Evolutionary conservation across 176 grass and related monocot genomes (phyloP).

Genomic region (Zizania latifolia): DNA sequence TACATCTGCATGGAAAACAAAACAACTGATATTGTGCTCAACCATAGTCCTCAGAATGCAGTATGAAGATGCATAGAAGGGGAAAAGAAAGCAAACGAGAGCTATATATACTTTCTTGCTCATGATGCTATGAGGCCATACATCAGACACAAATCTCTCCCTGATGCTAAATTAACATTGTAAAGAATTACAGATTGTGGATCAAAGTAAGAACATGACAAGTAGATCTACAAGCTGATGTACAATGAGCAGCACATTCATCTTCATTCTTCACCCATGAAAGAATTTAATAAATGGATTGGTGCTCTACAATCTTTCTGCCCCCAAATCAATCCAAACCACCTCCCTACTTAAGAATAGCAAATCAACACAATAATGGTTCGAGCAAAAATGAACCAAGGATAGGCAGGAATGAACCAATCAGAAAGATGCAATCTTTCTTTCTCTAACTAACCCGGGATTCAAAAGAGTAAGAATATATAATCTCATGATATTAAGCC

Average conservation of each 20-base stretch:
- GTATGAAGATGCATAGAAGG: neutral
- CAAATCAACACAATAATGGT: neutral
- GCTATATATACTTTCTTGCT: neutral
- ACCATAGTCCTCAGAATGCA: no score
- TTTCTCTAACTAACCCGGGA: neutral
- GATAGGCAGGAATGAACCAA: neutral
- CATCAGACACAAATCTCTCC: no score
- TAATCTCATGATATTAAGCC: conserved; percentile 26
- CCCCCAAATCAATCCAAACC: neutral
- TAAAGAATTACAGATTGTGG: no score
- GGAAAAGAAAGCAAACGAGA: neutral
- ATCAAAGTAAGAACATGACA: no score
- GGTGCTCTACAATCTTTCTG: neutral
- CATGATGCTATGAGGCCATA: neutral
- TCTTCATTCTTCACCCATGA: no score
- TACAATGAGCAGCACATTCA: no score
- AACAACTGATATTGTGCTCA: no score
- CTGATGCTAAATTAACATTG: no score
- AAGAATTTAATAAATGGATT: neutral
- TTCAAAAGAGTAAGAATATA: conserved; percentile 25
- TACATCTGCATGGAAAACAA: no score
- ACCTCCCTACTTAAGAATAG: neutral
- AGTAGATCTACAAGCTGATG: no score
- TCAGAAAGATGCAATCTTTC: neutral
- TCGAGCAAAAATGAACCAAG: neutral